A percentile compares a stretch with the other conserved stretches of the same genome.
Evolutionary conservation across 1,284 basidiomycete genomes (phyloP).

Genomic region (Irpex sp.): DNA sequence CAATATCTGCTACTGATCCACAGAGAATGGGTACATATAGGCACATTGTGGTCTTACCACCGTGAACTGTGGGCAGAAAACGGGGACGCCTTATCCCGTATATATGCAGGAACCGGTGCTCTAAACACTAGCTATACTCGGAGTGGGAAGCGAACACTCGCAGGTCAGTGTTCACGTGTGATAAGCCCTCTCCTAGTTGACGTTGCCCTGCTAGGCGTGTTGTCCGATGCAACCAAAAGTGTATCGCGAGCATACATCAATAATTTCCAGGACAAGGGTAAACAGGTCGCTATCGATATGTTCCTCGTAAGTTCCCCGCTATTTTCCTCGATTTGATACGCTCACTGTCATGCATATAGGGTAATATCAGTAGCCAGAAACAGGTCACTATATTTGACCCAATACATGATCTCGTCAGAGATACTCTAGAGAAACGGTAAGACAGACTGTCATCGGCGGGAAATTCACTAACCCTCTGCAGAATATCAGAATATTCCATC

Average conservation of each 20-base stretch:
- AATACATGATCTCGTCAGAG: constrained; percentile 81
- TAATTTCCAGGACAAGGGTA: constrained; percentile 95
- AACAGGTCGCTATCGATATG: constrained; percentile 94
- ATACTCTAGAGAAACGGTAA: constrained; percentile 62
- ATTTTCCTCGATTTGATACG: not conserved
- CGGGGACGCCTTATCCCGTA: constrained; percentile 83
- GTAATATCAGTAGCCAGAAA: constrained; percentile 84
- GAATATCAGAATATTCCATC: constrained; percentile 82
- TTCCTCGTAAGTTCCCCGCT: constrained; percentile 61
- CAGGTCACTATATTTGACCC: constrained; percentile 94
- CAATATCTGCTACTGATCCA: constrained; percentile 67
- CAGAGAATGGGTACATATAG: constrained; percentile 68
- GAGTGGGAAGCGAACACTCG: constrained; percentile 89
- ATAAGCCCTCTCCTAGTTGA: not conserved
- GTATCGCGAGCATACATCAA: constrained; percentile 95
- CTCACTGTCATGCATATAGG: constrained; percentile 41
- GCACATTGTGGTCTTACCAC: constrained; percentile 79
- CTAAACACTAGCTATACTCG: constrained; percentile 95
- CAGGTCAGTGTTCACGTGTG: constrained; percentile 40
- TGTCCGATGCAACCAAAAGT: constrained; percentile 96
- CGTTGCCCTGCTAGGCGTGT: constrained; percentile 47
- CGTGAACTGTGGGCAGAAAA: constrained; percentile 97
- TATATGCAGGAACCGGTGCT: constrained; percentile 96
- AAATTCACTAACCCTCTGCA: constrained; percentile 24
- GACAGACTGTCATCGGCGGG: constrained; percentile 10